These are phyloP conservation scores for Haplographium delicatum DNA, from an alignment of 495 filamentous ascomycete species.

Conservation along the genomic window DNA sequence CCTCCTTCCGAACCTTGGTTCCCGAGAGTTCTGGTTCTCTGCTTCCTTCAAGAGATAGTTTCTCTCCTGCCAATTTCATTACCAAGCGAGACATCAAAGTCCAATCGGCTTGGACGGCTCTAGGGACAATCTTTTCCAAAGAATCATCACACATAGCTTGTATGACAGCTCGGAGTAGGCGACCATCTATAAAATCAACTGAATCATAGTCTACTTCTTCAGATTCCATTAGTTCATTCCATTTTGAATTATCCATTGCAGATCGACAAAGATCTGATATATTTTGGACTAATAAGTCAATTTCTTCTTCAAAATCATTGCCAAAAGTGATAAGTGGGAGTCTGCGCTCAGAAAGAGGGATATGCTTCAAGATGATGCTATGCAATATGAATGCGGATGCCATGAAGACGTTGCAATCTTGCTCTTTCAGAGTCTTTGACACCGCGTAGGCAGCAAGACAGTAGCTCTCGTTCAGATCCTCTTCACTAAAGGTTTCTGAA, in stretches of 20 bases:
- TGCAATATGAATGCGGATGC: conserved; percentile 30
- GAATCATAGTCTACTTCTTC: conserved; percentile 38
- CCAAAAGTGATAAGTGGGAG: conserved; percentile 21
- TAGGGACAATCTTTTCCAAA: conserved; percentile 17
- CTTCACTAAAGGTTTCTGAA: conserved; percentile 5
- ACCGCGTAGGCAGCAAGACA: conserved; percentile 12
- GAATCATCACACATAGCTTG: conserved; percentile 25
- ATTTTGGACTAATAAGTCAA: conserved; percentile 11
- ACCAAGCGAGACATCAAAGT: conserved; percentile 8
- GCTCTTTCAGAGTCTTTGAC: conserved; percentile 15
- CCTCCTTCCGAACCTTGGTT: background rate
- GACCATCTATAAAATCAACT: conserved; percentile 61
- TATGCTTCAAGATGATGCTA: conserved; percentile 25
- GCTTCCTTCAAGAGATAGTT: conserved; percentile 18
- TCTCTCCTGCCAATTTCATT: conserved; percentile 5
- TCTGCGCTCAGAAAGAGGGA: conserved; percentile 25
- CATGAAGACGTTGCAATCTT: conserved; percentile 16
- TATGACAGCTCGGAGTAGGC: conserved; percentile 41
- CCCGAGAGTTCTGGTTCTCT: conserved; percentile 4
- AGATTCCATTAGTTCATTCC: conserved; percentile 12
- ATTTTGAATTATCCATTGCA: conserved; percentile 6
- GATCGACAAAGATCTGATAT: conserved; percentile 13
- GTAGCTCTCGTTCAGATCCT: conserved; percentile 9
- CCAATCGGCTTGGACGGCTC: conserved; percentile 24
- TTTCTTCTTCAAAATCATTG: conserved; percentile 18